Base-by-base conservation (phyloP, 2,329 filamentous ascomycete genomes). In the Drechslerella stenobrocha region DNA sequence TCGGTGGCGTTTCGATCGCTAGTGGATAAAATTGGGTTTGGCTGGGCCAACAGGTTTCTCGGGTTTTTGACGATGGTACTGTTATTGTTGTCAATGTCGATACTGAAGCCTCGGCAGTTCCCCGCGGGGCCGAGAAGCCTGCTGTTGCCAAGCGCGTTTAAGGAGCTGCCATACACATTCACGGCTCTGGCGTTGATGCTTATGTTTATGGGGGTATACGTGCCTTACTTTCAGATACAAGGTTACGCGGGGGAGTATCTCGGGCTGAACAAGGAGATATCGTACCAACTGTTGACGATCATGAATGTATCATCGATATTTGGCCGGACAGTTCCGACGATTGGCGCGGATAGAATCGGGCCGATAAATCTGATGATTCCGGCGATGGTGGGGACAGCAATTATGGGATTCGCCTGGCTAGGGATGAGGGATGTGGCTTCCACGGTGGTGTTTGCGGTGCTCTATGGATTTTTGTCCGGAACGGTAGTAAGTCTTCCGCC, bases 221-320 rank as follows among this genome's bases (percentile, higher is more conserved):
- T 70, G 81, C 1, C 74, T 78, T 46, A 76, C 76, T 50, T 78
- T 78, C 71, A 76, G 75, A 37, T 74, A 79, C 51, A 76, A 79
- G 52, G 74, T 1, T 81, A 79, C 46, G 78, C 79, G 3, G 76
- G 56, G 2, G 72, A 73, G n/a, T 71, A 74, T 3, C 75, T 76
- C 0, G 63, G 76, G 42, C 73, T 84, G 2, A 74, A 75, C 1
- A 82, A 81, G 0, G 72, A 72, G 20, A 70, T 80, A 3, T 77
- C 76, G 1, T 74, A 76, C 13, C 81, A 82, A 63, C 75, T 82
- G 22, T 74, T 83, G 2, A 75, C 81, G 1, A 79, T 83, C 46
- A 76, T 82, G 50, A 83, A 82, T 72, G 80, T 78, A 0, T 77
- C 79, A 0, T 80, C 80, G 0, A 75, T 81, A 5, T 75, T 80